Evolutionary conservation across 768 basidiomycete species (phyloP), one percentile per base, ranked within the genome.

Genomic region (Leucocoprinus leucothites): DNA sequence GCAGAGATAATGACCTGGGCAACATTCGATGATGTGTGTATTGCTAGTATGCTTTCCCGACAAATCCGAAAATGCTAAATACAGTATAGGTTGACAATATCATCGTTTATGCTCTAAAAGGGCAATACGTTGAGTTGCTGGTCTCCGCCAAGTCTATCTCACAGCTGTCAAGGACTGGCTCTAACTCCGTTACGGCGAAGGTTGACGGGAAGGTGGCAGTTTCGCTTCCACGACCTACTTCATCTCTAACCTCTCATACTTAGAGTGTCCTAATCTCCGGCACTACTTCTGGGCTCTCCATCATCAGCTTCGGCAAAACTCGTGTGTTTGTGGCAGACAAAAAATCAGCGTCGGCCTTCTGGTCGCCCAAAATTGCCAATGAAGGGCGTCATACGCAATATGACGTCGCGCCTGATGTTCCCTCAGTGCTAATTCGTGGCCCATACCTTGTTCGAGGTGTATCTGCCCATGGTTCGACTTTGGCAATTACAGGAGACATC

Each of bases 291-390:
- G 69, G 69, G 9, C 47, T 70, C 4, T 62, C 65, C 2, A 64
- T 82, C n/a, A 69, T 77, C 53, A 63, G 75, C 16, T 71, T 79
- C 51, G 79, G 75, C 0, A 74, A 74, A 28, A 69, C 64, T 4
- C 65, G 85, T 28, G 64, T 89, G 49, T 73, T 87, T 22, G 79
- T 79, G 57, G 77, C 78, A 7, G 86, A 88, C 61, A 74, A 81
- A n/a, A 67, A 69, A 48, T 80, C 81, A 3, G 82, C 84, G 1
- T 76, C 75, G 9, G 79, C 78, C 3, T 81, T 86, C 67, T 89
- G 82, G 77, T 77, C 80, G 1, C 86, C 87, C 1, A 77, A 77
- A 18, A 67, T 89, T 1, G 54, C 61, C 0, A 60, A 38, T 34
- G 59, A 46, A 19, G 60, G 57, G 5, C 62, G 61, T 1, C 60